Base-by-base conservation (phyloP, 306 rosid species). In the Vigna trinervia region DNA sequence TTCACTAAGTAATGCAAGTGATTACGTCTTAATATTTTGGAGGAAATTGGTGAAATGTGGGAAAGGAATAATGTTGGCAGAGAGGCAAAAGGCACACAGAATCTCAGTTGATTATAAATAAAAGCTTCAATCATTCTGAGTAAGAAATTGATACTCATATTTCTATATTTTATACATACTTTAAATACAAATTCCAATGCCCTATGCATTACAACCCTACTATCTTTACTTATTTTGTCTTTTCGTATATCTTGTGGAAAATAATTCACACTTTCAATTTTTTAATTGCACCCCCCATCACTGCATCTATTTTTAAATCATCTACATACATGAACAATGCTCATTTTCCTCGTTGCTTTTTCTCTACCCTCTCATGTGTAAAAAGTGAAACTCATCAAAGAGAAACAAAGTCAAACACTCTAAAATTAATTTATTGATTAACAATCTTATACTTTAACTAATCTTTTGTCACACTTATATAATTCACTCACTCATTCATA, bases 51-150 rank as follows among this genome's bases (percentile, higher is more conserved):
- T 6, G 2, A 48, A 1, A 20, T 22, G 68, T 38, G 67, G 78
- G 75, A 76, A 26, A 63, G 52, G 73, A 81, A 80, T 84, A 73
- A 84, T 82, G 87, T 70, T 80, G 85, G 85, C 41, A 86, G 86
- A 83, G 87, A 82, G 82, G 56, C 72, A 34, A 71, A 78, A 53
- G 62, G 34, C 34, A 30, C 0, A 5, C 86, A 82, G 76, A 74
- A 87, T 89, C 88, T 81, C 69, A 84, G 88, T 86, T 66, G 82
- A 67, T 38, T 65, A 73, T 78, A 69, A 76, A 83, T 79, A 76
- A 74, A 70, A 56, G 74, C 41, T 75, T 76, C 88, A 78, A 84
- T 83, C 87, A 69, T 71, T 87, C 85, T 82, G 75, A n/a, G 20
- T 22, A 15, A 60, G 61, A 82, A 77, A 79, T 76, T 74, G 84